These are phyloP conservation scores for Pseudozyma tsukubaensis DNA, from an alignment of 1,284 basidiomycete genomes.

Conservation along the genomic window DNA sequence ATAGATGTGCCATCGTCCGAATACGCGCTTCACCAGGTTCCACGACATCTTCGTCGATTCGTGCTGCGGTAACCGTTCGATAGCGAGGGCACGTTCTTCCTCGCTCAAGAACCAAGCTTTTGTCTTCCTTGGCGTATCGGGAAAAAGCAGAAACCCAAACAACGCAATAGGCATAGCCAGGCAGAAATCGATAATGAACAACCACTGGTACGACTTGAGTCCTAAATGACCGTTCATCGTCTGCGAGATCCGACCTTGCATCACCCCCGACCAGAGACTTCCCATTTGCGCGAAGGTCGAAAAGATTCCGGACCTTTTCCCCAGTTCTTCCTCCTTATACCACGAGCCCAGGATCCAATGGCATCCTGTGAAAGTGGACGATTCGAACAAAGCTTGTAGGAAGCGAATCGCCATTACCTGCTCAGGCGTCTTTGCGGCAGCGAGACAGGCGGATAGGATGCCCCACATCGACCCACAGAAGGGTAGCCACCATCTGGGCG, in stretches of 20 bases:
- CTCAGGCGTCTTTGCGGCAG: slow-evolving; percentile 37
- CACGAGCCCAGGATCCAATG: slow-evolving; percentile 81
- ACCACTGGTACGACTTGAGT: slow-evolving; percentile 79
- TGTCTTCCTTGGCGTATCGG: slow-evolving; percentile 77
- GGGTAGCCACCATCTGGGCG: slow-evolving; percentile 58
- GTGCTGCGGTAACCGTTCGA: slow-evolving; percentile 67
- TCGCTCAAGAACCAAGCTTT: slow-evolving; percentile 76
- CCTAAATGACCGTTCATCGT: slow-evolving; percentile 75
- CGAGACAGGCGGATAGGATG: slow-evolving; percentile 38
- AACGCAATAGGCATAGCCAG: slow-evolving; percentile 77
- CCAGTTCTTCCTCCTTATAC: slow-evolving; percentile 78
- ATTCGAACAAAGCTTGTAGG: slow-evolving; percentile 79
- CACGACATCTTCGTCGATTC: slow-evolving; percentile 70
- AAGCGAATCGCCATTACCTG: slow-evolving; percentile 80
- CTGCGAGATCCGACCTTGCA: slow-evolving; percentile 76
- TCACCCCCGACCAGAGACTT: slow-evolving; percentile 75
- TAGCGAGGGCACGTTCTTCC: slow-evolving; percentile 71
- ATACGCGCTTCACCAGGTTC: slow-evolving; percentile 72
- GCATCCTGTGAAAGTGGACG: slow-evolving; percentile 70
- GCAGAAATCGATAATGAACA: slow-evolving; percentile 79
- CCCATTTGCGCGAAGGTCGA: slow-evolving; percentile 76
- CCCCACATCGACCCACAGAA: slow-evolving; percentile 60
- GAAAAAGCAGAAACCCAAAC: slow-evolving; percentile 80
- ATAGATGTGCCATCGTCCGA: slow-evolving; percentile 74
- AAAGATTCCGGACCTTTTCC: slow-evolving; percentile 79